Conservation (phyloP, 345 rosid species). For the Linum lewisii region DNA sequence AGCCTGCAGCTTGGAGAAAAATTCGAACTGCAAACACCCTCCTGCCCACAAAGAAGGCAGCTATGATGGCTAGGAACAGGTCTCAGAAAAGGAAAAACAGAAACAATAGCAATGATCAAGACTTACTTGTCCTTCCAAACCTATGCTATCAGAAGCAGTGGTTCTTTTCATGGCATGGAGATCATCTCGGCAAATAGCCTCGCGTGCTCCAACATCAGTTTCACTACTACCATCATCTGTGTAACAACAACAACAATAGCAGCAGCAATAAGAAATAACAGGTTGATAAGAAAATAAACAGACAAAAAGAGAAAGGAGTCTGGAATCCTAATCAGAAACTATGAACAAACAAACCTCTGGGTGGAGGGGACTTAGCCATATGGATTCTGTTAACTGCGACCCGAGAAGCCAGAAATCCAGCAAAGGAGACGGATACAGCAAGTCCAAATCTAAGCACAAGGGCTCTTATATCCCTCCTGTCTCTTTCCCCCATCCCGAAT, state of each 20-base stretch:
- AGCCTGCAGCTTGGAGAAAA: conserved; percentile 30
- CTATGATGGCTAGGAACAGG: background rate
- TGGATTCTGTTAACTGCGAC: conserved; percentile 27
- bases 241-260: background rate
- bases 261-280: background rate
- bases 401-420: conserved; percentile 61
- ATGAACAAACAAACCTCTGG: conserved; percentile 28
- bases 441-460: conserved; percentile 52
- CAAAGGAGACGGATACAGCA: conserved; percentile 59
- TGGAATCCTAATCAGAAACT: background rate
- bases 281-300: background rate
- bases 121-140: conserved; percentile 31
- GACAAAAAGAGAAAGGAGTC: background rate
- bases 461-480: conserved; percentile 44
- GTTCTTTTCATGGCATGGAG: conserved; percentile 12
- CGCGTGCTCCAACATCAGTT: conserved; percentile 12
- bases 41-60: conserved; percentile 18
- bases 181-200: conserved; percentile 13
- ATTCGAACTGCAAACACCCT: conserved; percentile 17
- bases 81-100: too few relatives aligned
- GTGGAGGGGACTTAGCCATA: conserved; percentile 19
- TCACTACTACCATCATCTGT: conserved; percentile 24
- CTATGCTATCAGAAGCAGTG: conserved; percentile 12
- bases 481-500: conserved; percentile 24
- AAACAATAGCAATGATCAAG: background rate